Evolutionary conservation across 148 eudicot species (phyloP), one percentile per base, ranked within the genome.

Genomic region (Camellia granthamiana): DNA sequence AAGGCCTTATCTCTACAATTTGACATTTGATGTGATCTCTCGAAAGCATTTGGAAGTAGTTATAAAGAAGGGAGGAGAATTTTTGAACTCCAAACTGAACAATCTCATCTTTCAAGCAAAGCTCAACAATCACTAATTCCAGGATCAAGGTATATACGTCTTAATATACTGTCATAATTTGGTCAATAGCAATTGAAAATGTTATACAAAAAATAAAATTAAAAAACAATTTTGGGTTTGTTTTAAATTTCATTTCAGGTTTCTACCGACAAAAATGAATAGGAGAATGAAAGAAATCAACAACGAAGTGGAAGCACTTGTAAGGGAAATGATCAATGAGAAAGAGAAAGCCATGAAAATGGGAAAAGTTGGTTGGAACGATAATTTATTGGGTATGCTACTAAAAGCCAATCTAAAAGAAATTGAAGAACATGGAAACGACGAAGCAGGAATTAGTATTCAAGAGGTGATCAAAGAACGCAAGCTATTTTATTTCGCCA

Each of bases 401-500:
- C 12, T 84, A 41, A 59, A 84, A 77, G 77, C 83, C 2, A 84
- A 78, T 67, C 16, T 18, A 5, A 73, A 46, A 59, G 81, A 83
- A n/a, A 83, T 83, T 9, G 12, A 60, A 43, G 69, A 83, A 55
- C 49, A 81, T 11, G 76, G 81, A 10, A 63, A 79, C 5, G 23
- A 62, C 11, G 38, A 56, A 72, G 30, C 30, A 30, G 0, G 30
- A 30, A 30, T 30, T 30, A 30, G 30, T 30, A 30, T 30, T 30
- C 30, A 83, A 61, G 82, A 83, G 14, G 77, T 83, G 49, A 79
- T 83, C 4, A 63, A 79, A 9, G 85, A 83, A 38, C 75, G 85
- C 70, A 79, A 62, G 66, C 65, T 83, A 8, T 83, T 83, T 68
- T 83, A 83, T 59, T 75, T 83, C 18, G 85, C 85, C 38, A 82